phyloP scores from a whole-genome alignment of 2,329 filamentous ascomycete genomes.

The Diaporthe helianthi region DNA sequence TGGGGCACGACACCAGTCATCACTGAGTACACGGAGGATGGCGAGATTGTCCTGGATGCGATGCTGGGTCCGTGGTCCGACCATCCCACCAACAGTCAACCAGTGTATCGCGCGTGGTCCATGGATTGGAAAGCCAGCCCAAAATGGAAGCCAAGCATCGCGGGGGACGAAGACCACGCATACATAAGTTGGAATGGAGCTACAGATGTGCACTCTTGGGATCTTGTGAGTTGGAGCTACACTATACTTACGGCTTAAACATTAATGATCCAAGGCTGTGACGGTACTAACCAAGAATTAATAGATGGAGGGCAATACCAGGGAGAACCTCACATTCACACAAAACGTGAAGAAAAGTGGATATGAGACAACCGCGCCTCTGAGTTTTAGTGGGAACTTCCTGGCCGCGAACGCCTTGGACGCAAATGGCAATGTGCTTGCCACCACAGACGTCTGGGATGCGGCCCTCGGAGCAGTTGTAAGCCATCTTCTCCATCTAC shows the following conservation, averaged over 20 bases:
- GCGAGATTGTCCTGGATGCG: conserved; percentile 49
- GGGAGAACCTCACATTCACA: conserved; percentile 30
- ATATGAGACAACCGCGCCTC: conserved; percentile 32
- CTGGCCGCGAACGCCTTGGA: conserved; percentile 31
- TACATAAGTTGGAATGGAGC: conserved; percentile 46
- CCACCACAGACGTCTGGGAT: conserved; percentile 34
- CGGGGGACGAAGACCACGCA: conserved; percentile 33
- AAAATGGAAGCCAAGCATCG: conserved; percentile 38
- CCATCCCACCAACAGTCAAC: conserved; percentile 23
- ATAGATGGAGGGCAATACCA: conserved; percentile 31
- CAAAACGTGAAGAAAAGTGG: conserved; percentile 32
- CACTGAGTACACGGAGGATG: conserved; percentile 51
- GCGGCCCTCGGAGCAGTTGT: conserved; percentile 32
- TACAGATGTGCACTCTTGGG: conserved; percentile 41
- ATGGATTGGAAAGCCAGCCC: conserved; percentile 39
- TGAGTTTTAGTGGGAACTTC: conserved; percentile 28
- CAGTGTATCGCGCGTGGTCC: conserved; percentile 37
- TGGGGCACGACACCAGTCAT: conserved; percentile 56
- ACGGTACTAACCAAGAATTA: not conserved
- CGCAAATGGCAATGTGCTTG: conserved; percentile 30
- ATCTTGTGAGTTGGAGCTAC: conserved; percentile 27
- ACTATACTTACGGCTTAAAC: too few species aligned
- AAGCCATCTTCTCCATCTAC: not conserved
- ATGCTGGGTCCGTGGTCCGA: conserved; percentile 45
- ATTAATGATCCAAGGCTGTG: too few species aligned